Evolutionary conservation across 129 eudicot genomes (phyloP).

Genomic region (Flaveria ramosissima): DNA sequence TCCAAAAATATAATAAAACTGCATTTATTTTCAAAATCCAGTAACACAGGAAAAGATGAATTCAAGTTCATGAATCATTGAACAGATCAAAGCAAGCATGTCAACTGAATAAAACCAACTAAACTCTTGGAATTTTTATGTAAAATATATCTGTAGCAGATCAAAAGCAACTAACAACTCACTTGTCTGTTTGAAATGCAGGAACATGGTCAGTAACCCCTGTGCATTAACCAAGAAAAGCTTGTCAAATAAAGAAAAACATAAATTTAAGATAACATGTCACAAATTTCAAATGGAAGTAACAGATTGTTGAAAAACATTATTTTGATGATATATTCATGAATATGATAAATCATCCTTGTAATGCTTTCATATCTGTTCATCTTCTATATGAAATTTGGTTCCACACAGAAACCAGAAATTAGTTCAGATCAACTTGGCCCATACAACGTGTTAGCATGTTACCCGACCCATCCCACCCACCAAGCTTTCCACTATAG

Average conservation of each 20-base stretch:
- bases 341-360: background rate
- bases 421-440: no score
- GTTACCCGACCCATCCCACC: no score
- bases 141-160: background rate
- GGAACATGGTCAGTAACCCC: constrained; percentile 38
- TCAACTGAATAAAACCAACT: constrained; percentile 2
- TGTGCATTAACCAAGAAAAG: constrained; percentile 21
- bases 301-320: background rate
- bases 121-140: constrained; percentile 1
- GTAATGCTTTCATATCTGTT: no score
- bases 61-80: constrained; percentile 7
- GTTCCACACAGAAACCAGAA: no score
- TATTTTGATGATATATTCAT: background rate
- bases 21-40: constrained; percentile 9
- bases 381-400: no score
- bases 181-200: constrained; percentile 17
- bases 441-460: no score
- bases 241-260: constrained; percentile 14
- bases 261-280: background rate
- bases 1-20: background rate
- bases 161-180: constrained; percentile 18
- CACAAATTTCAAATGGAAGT: background rate
- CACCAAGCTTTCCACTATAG: no score
- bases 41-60: constrained; percentile 1
- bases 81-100: constrained; percentile 5